Evolutionary conservation across 2,329 filamentous ascomycete genomes (phyloP), one percentile per base, ranked within the genome.

Genomic region (Pseudogymnoascus sp.): DNA sequence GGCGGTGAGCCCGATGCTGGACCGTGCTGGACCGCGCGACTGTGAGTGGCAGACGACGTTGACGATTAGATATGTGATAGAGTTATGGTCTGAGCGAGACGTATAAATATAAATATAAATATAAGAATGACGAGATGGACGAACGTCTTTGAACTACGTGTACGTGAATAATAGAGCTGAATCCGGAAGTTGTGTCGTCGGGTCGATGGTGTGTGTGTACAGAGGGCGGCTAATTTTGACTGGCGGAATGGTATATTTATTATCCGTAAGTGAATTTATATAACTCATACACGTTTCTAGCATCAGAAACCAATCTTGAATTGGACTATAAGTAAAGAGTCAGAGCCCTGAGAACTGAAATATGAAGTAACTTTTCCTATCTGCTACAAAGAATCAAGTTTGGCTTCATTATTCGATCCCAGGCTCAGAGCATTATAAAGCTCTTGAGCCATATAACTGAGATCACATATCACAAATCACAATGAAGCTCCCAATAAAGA

Each of bases 11-110:
- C 48, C 9, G 10, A 55, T 55, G 48, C n/a, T 55, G 21, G 41
- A 44, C 36, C n/a, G 48, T 55, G 29, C 48, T 55, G 29, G 48
- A 27, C 48, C 15, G 48, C 35, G 29, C 48, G n/a, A 55, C 29
- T 55, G 29, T 55, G 48, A 55, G 48, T 33, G 48, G 48, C 48
- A 55, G 48, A 7, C 38, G 44, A 31, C 9, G 29, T 55, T 33
- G 48, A 55, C 33, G 48, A 55, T 55, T 55, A 29, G 48, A 55
- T 55, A 55, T 17, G 29, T 55, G 48, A 55, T 55, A 55, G 29
- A 21, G 2, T 33, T 17, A 17, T 33, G 29, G 27, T 55, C 29
- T 55, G 48, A 21, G 48, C 48, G 48, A 55, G 48, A 33, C 13
- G n/a, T 17, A 33, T 8, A 9, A 33, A 35, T 55, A 55, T 55